Conservation (phyloP, 371 early-diverging fungal genomes). For the Cokeromyces recurvatus region DNA sequence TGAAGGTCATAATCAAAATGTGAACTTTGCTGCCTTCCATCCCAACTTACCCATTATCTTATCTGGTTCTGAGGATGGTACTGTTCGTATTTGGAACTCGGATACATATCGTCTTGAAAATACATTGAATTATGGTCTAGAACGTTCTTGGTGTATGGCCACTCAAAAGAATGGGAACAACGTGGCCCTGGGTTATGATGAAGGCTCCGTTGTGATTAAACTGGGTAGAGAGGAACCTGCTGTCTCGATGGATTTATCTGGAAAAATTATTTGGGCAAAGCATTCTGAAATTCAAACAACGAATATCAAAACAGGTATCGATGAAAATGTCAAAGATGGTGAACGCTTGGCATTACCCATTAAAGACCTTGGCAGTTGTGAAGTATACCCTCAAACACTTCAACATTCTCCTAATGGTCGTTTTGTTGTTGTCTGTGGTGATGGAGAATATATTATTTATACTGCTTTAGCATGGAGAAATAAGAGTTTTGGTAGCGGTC, state of each 20-base stretch:
- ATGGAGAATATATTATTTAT: conserved; percentile 98
- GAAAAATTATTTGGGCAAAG: conserved; percentile 97
- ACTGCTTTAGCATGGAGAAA: conserved; percentile 99
- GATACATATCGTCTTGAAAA: conserved; percentile 95
- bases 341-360: conserved; percentile 80
- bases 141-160: conserved; percentile 93
- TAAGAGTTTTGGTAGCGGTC: conserved; percentile 94
- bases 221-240: conserved; percentile 96
- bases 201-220: conserved; percentile 91
- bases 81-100: conserved; percentile 96
- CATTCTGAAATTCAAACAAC: conserved; percentile 95
- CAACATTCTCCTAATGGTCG: conserved; percentile 97
- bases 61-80: conserved; percentile 96
- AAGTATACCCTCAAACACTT: conserved; percentile 94
- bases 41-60: conserved; percentile 97
- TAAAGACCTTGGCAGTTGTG: conserved; percentile 97
- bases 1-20: conserved; percentile 98
- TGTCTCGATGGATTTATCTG: conserved; percentile 93
- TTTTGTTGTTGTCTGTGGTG: conserved; percentile 97
- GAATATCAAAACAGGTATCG: conserved; percentile 80
- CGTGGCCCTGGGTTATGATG: conserved; percentile 93
- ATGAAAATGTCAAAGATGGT: conserved; percentile 83
- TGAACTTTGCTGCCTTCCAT: conserved; percentile 94
- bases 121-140: conserved; percentile 94
- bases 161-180: conserved; percentile 85